A percentile compares a stretch with the other conserved stretches of the same genome.
These are phyloP conservation scores for Bimuria novae-zelandiae DNA, from an alignment of 2,329 filamentous ascomycete genomes.

Conservation along the genomic window DNA sequence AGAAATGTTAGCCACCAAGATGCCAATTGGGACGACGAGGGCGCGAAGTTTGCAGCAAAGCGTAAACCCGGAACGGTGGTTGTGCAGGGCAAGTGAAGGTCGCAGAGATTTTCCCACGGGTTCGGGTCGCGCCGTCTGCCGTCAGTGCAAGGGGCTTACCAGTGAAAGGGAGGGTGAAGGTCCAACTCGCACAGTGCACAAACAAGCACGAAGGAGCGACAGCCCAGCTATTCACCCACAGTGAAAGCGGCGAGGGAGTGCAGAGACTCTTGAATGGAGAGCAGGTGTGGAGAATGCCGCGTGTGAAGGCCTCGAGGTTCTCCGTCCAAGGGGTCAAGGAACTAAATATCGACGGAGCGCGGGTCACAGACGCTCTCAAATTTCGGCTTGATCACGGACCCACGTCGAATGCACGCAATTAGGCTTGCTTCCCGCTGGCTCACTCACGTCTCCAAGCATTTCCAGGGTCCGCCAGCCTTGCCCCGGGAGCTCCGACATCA, in stretches of 20 bases:
- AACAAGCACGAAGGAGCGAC: slow-evolving; percentile 38
- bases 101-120: slow-evolving; percentile 33
- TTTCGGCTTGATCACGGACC: slow-evolving; percentile 30
- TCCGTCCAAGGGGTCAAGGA: slow-evolving; percentile 29
- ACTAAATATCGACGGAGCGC: slow-evolving; percentile 35
- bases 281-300: slow-evolving; percentile 30
- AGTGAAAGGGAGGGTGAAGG: slow-evolving; percentile 13
- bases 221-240: slow-evolving; percentile 32
- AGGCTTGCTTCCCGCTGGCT: slow-evolving; percentile 21
- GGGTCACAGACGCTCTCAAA: slow-evolving; percentile 26
- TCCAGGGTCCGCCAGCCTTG: slow-evolving; percentile 10
- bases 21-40: slow-evolving; percentile 16
- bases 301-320: slow-evolving; percentile 17
- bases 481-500: no score
- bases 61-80: not conserved
- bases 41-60: not conserved
- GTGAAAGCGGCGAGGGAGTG: slow-evolving; percentile 28
- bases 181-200: slow-evolving; percentile 1
- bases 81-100: not conserved
- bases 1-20: slow-evolving; percentile 8
- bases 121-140: slow-evolving; percentile 9
- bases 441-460: slow-evolving; percentile 17
- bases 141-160: slow-evolving; percentile 36
- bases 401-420: slow-evolving; percentile 37
- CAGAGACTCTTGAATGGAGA: slow-evolving; percentile 28